phyloP scores from a whole-genome alignment of 768 basidiomycete species.

The Lentinus tigrinus region DNA sequence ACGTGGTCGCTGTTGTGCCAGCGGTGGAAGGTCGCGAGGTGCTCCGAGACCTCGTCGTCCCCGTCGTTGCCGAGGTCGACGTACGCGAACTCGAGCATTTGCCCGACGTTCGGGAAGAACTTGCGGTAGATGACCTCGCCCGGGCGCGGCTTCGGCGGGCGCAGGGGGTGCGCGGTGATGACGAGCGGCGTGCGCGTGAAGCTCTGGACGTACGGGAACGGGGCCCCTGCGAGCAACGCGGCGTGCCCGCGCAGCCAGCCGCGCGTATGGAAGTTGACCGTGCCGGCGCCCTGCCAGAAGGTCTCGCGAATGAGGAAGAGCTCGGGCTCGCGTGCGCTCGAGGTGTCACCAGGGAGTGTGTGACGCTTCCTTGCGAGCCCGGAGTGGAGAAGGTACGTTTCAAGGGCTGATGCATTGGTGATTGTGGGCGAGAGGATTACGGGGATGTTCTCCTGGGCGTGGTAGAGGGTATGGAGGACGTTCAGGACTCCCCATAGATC shows the following conservation, averaged over 20 bases:
- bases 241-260: conserved; percentile 36
- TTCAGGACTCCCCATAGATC: conserved; percentile 44
- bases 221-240: conserved; percentile 19
- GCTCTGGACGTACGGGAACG: conserved; percentile 37
- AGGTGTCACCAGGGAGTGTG: conserved; percentile 7
- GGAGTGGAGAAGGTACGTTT: conserved; percentile 36
- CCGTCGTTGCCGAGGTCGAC: conserved; percentile 24
- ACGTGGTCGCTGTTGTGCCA: conserved; percentile 54
- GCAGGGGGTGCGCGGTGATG: conserved; percentile 51
- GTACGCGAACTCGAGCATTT: conserved; percentile 30
- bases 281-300: conserved; percentile 54
- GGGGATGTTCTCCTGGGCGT: conserved; percentile 42
- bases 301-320: conserved; percentile 41
- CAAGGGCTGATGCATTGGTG: conserved; percentile 32
- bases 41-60: conserved; percentile 18
- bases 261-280: conserved; percentile 26
- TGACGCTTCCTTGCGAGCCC: conserved; percentile 33
- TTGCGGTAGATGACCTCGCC: conserved; percentile 41
- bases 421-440: conserved; percentile 31
- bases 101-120: conserved; percentile 34
- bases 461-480: conserved; percentile 39
- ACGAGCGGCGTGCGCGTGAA: conserved; percentile 48
- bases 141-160: conserved; percentile 44
- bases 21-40: conserved; percentile 44
- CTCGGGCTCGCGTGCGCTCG: conserved; percentile 19